Evolutionary conservation across 352 stramenopile genomes (phyloP).

Genomic region (Phytophthora rubi): DNA sequence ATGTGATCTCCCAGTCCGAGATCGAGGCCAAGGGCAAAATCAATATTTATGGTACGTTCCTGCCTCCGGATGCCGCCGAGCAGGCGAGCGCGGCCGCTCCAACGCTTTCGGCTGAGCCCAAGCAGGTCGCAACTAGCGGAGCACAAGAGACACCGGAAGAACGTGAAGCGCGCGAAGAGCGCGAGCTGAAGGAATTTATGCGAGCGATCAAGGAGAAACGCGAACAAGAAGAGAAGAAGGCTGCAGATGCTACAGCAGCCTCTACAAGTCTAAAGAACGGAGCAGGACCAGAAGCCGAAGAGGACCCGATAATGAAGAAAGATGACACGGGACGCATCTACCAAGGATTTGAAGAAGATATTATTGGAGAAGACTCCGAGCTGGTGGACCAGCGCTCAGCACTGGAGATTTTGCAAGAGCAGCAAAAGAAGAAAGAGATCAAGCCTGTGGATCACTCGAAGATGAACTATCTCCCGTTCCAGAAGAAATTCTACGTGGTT

Average conservation of each 20-base stretch:
- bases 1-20: conserved; percentile 87
- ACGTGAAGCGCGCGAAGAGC: conserved; percentile 77
- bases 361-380: conserved; percentile 80
- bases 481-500: conserved; percentile 99
- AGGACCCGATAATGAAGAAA: conserved; percentile 50
- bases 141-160: conserved; percentile 62
- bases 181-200: conserved; percentile 90
- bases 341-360: conserved; percentile 86
- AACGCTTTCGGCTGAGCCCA: neutral
- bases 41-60: conserved; percentile 88
- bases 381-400: conserved; percentile 83
- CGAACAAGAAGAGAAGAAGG: conserved; percentile 54
- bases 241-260: neutral
- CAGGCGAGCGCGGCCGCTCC: conserved; percentile 7
- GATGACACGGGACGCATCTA: conserved; percentile 81
- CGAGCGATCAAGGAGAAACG: conserved; percentile 78
- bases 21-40: conserved; percentile 80
- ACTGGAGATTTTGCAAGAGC: conserved; percentile 91
- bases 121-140: conserved; percentile 4
- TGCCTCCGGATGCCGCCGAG: conserved; percentile 50
- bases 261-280: conserved; percentile 5
- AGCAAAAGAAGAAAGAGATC: conserved; percentile 94
- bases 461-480: conserved; percentile 97
- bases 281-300: conserved; percentile 10
- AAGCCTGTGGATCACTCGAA: conserved; percentile 96